These are phyloP conservation scores for Teunomyces gatunensis DNA, from an alignment of 805 yeast genomes.

Conservation along the genomic window DNA sequence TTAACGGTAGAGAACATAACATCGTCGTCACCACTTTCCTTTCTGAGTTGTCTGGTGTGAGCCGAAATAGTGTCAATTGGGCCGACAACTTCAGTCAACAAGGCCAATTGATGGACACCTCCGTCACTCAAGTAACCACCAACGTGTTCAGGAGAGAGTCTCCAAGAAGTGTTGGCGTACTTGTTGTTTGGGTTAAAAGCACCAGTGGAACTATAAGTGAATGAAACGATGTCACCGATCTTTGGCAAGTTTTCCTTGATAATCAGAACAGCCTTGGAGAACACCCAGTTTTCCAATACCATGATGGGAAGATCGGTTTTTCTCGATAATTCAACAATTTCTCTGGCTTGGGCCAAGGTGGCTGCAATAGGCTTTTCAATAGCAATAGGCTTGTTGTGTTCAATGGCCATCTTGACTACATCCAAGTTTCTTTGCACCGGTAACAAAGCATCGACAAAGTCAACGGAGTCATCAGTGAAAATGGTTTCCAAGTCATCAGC, in stretches of 20 bases:
- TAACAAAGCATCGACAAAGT: slow-evolving; percentile 77
- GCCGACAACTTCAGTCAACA: slow-evolving; percentile 81
- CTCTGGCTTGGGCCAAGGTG: slow-evolving; percentile 71
- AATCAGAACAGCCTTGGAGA: slow-evolving; percentile 54
- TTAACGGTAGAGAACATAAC: slow-evolving; percentile 68
- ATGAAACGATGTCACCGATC: slow-evolving; percentile 72
- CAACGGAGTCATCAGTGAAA: slow-evolving; percentile 63
- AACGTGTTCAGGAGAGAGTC: slow-evolving; percentile 84
- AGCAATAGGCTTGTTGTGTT: slow-evolving; percentile 72
- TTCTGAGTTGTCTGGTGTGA: slow-evolving; percentile 70
- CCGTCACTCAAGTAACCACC: slow-evolving; percentile 95
- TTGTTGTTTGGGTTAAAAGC: slow-evolving; percentile 60
- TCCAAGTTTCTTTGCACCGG: slow-evolving; percentile 83
- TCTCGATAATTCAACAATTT: slow-evolving; percentile 67
- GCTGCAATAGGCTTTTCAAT: slow-evolving; percentile 95
- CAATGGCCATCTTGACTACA: slow-evolving; percentile 66
- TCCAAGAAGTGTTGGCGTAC: slow-evolving; percentile 76
- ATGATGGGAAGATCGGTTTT: slow-evolving; percentile 65
- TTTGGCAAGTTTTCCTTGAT: slow-evolving; percentile 58
- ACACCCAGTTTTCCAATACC: slow-evolving; percentile 86
- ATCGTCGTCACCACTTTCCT: slow-evolving; percentile 80
- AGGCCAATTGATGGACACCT: slow-evolving; percentile 93
- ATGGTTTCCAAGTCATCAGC: slow-evolving; percentile 63
- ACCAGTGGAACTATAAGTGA: slow-evolving; percentile 73
- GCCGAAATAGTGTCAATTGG: slow-evolving; percentile 69